Base-by-base conservation (phyloP, 768 basidiomycete species). In the Tremella yokohamensis region DNA sequence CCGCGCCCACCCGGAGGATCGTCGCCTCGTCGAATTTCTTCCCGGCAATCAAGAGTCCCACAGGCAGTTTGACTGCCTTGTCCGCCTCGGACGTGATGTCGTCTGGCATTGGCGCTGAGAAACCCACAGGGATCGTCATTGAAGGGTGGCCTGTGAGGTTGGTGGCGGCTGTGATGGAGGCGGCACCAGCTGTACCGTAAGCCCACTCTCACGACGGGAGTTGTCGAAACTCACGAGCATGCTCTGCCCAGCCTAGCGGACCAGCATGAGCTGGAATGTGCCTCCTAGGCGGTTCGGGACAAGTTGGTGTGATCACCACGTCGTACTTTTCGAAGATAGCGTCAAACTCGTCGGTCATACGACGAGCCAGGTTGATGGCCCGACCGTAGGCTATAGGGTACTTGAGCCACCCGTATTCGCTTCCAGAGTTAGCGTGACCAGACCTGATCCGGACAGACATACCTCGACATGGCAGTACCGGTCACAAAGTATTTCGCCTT, bases 31-130 rank as follows among this genome's bases (percentile, higher is more conserved):
- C 68, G 19, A 78, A 62, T 16, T 49, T 40, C 38, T 63, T 62
- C 20, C 77, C 79, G 0, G 80, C 77, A 12, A 81, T 57, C 69
- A 79, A 78, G 77, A 81, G 75, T 6, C 79, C 79, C 8, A 80
- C 75, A 1, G 80, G 80, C 15, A 81, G 63, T 58, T 52, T 40
- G 54, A 68, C 56, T 11, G 57, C 51, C 18, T 44, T 40, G 47
- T 68, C 66, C 22, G 18, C 34, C 3, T 19, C 40, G 9, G 8
- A 19, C 8, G 18, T 54, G 16, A 77, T 63, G 12, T 72, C 74
- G 18, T 78, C 73, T 54, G 77, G 74, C 15, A 75, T 71, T 1
- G 77, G 77, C 0, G 78, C 60, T 3, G 79, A 61, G 63, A 77
- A 79, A 0, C 81, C 80, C 39, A 80, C 77, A 8, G 80, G 80